Conservation (phyloP, 1,139 yeast species). For the Pneumocystis jirovecii region DNA sequence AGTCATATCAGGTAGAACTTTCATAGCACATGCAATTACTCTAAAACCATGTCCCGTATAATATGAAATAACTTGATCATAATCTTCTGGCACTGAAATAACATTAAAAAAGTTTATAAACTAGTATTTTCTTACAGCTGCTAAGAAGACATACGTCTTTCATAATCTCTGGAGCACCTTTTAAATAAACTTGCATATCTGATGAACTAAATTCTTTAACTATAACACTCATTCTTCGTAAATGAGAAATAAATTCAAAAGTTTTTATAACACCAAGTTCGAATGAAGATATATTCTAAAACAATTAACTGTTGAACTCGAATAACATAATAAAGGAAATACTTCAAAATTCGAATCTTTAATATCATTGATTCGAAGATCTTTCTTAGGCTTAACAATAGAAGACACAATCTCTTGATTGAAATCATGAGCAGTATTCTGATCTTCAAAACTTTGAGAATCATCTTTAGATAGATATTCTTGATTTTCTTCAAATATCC, state of each 20-base stretch:
- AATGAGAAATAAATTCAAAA: conserved; percentile 68
- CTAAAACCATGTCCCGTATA: conserved; percentile 90
- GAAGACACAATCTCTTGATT: background rate
- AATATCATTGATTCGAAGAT: background rate
- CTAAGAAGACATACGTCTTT: conserved; percentile 55
- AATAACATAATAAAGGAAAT: background rate
- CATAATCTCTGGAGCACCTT: conserved; percentile 98
- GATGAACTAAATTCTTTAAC: conserved; percentile 29
- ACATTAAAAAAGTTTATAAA: background rate
- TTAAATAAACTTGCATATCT: conserved; percentile 43
- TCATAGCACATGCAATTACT: conserved; percentile 87
- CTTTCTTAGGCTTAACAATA: background rate
- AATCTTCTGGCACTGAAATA: conserved; percentile 45
- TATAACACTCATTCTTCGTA: conserved; percentile 84
- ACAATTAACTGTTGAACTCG: conserved; percentile 6
- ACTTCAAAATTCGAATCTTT: background rate
- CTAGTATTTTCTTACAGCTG: conserved; percentile 21
- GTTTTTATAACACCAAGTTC: conserved; percentile 47
- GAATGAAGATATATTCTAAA: conserved; percentile 3
- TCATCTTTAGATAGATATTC: background rate
- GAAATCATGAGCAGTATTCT: background rate
- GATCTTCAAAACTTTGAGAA: background rate
- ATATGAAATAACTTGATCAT: conserved; percentile 54
- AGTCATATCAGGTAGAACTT: conserved; percentile 31
- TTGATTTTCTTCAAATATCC: conserved; percentile 50